Base-by-base conservation (phyloP, 805 yeast species). In the Zygoascus bituminiphila region DNA sequence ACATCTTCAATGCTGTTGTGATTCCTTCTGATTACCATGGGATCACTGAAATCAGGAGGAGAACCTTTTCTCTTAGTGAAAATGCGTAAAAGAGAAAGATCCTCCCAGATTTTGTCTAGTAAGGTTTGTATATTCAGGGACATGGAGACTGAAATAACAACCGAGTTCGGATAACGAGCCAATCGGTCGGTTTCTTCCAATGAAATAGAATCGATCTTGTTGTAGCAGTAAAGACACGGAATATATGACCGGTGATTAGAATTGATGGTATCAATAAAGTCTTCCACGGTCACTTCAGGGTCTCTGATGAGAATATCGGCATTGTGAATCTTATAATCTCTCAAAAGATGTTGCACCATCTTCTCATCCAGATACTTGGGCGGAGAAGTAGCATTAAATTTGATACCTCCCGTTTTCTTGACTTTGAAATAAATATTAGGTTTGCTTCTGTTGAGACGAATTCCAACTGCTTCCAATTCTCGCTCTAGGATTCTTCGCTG, bases 171-270 rank as follows among this genome's bases (percentile, higher is more conserved):
- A 60, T 82, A 85, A 55, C 96, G 76, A 0, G 98, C 98, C 50
- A 91, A 74, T 48, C 95, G 71, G 65, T 93, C 96, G 45, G 88
- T 87, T 63, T 91, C 98, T 64, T 91, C 98, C 45, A 91, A 69
- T 1, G 96, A 86, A 10, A 91, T 97, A 0, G 96, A 91, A 64
- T 91, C 98, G 42, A 91, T 79, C 74, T 91, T 91, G 73, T 93
- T 91, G 73, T 88, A 93, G 21, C 87, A 96, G 61, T 93, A 91
- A 23, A 91, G 74, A 66, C 98, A 93, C 57, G 86, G 88, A 64
- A 88, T 82, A 64, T 91, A 91, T 9, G 88, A 82, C 52, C 94
- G 79, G 64, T 88, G 95, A 51, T 78, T 79, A 42, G 86, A 94
- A 64, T 93, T 93, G 50, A 91, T 82, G 9, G 85, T 81, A 65